Evolutionary conservation across 78 protist genomes (phyloP).

Genomic region (Dictyostelium firmibasis): DNA sequence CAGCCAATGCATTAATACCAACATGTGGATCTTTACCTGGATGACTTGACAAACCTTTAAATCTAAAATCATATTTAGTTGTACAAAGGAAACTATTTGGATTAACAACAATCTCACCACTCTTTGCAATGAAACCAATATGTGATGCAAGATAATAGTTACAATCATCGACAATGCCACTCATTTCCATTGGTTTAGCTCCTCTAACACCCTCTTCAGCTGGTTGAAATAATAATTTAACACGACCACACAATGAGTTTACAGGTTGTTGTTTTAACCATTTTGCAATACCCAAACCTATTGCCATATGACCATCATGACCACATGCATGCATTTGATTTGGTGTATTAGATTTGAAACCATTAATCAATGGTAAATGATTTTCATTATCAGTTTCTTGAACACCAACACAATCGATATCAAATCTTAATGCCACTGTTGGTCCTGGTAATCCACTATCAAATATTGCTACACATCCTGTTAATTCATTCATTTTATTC

Average conservation of each 20-base stretch:
- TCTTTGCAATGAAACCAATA: conserved; percentile 38
- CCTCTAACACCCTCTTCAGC: conserved; percentile 49
- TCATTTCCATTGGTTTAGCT: conserved; percentile 1
- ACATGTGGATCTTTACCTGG: conserved; percentile 27
- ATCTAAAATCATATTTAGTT: conserved; percentile 35
- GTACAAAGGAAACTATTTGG: conserved; percentile 24
- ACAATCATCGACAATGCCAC: conserved; percentile 23
- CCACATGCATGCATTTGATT: conserved; percentile 46
- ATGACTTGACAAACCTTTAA: conserved; percentile 4
- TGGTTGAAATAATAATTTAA: conserved; percentile 43
- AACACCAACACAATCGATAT: conserved; percentile 46
- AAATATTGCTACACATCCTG: conserved; percentile 14
- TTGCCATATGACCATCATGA: conserved; percentile 55
- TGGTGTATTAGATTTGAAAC: background rate
- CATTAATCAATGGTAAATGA: conserved; percentile 7
- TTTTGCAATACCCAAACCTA: conserved; percentile 39
- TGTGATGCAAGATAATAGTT: conserved; percentile 4
- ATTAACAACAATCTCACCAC: conserved; percentile 9
- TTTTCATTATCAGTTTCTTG: background rate
- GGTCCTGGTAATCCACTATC: background rate
- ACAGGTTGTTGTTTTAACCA: background rate
- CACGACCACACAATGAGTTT: background rate
- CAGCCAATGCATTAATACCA: conserved; percentile 22
- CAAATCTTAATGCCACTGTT: conserved; percentile 20
- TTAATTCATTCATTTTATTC: conserved; percentile 1